Conservation (phyloP, 139 green algal genomes). For the Tetraselmis chui region DNA sequence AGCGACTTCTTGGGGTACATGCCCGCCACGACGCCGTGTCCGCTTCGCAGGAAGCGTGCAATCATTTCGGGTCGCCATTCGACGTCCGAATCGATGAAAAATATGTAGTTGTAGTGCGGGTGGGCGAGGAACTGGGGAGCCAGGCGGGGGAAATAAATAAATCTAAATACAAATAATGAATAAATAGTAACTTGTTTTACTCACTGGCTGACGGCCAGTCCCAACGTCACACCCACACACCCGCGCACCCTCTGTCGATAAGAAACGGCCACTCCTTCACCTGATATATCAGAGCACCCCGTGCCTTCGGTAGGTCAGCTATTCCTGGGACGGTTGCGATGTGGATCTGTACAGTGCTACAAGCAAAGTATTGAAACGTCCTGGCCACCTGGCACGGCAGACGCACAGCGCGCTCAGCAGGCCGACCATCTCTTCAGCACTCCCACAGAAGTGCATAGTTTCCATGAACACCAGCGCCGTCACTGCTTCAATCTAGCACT, state of each 20-base stretch:
- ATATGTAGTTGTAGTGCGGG: neutral
- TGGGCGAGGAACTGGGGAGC: neutral
- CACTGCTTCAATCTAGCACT: no score
- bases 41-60: neutral
- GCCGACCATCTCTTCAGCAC: no score
- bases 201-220: no score
- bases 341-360: neutral
- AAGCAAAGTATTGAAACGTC: neutral
- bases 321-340: neutral
- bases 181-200: no score
- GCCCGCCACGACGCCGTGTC: neutral
- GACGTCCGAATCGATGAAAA: neutral
- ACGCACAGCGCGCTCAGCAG: no score
- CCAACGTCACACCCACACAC: no score
- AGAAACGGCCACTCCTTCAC: neutral
- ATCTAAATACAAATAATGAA: no score
- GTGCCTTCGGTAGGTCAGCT: neutral
- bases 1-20: neutral
- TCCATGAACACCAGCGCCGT: no score
- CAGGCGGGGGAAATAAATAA: no score
- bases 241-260: no score
- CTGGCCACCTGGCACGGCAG: neutral
- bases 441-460: no score
- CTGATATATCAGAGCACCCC: neutral
- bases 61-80: neutral